Conservation (phyloP, 495 filamentous ascomycete species). For the Terfezia claveryi region DNA sequence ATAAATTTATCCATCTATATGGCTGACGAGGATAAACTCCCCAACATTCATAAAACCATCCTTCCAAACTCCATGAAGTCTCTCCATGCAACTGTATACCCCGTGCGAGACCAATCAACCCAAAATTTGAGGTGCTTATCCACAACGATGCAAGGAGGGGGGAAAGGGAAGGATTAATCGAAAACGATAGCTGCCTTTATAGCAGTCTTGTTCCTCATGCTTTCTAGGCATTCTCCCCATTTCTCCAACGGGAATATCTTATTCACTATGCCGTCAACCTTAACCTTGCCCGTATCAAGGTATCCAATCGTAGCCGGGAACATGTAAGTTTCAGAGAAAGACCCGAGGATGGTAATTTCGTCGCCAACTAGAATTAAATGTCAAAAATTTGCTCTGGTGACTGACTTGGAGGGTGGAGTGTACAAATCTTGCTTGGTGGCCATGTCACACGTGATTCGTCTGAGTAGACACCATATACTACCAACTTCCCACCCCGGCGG, state of each 20-base stretch:
- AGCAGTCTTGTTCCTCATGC: slow-evolving; percentile 40
- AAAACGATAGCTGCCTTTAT: slow-evolving; percentile 54
- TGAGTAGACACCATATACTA: slow-evolving; percentile 46
- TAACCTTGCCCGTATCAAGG: slow-evolving; percentile 43
- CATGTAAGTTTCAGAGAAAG: slow-evolving; percentile 50
- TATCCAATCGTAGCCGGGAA: slow-evolving; percentile 52
- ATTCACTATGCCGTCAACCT: slow-evolving; percentile 33
- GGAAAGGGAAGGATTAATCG: slow-evolving; percentile 23
- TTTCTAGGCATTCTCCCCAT: slow-evolving; percentile 31
- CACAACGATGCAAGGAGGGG: no score
- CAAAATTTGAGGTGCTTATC: no score
- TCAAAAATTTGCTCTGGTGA: slow-evolving; percentile 5
- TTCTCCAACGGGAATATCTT: slow-evolving; percentile 32
- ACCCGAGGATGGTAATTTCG: slow-evolving; percentile 49
- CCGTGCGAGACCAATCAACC: no score
- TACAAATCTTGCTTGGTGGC: slow-evolving; percentile 42
- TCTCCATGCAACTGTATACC: no score
- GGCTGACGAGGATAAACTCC: no score
- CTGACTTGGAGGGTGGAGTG: neutral
- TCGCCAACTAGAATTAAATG: slow-evolving; percentile 19
- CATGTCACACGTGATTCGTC: slow-evolving; percentile 37
- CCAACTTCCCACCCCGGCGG: slow-evolving; percentile 43
- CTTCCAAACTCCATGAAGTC: no score
- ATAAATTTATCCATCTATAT: no score
- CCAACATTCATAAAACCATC: no score